Percentiles rank a stretch among this genome's conserved stretches.
Conservation (phyloP, 2,329 filamentous ascomycete species). For the Cladosporium sp. region DNA sequence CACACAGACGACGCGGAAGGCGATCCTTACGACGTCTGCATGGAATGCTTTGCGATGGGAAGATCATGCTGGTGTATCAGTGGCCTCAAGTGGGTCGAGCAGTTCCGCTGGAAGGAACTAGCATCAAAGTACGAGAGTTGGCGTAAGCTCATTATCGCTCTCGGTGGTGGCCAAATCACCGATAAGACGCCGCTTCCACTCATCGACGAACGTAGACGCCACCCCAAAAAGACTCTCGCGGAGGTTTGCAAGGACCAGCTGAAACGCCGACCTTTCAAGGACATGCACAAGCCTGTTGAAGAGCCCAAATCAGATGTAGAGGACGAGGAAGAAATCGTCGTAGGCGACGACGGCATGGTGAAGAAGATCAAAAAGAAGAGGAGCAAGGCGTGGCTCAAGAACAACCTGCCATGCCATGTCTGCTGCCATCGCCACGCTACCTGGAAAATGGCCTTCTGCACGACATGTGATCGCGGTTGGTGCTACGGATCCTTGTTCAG, state of each 20-base stretch:
- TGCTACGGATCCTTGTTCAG: constrained; percentile 93
- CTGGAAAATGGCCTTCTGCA: constrained; percentile 84
- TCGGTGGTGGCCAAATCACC: constrained; percentile 67
- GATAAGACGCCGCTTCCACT: constrained; percentile 70
- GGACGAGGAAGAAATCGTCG: constrained; percentile 56
- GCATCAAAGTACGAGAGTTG: constrained; percentile 78
- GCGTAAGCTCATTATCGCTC: constrained; percentile 74
- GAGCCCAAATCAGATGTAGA: constrained; percentile 47
- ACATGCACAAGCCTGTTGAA: constrained; percentile 66
- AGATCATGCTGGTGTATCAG: constrained; percentile 89
- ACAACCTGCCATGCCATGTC: constrained; percentile 71
- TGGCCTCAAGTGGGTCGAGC: constrained; percentile 85
- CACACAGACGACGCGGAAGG: constrained; percentile 62
- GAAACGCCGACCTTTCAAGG: constrained; percentile 75
- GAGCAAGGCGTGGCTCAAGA: constrained; percentile 52
- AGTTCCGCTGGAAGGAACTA: constrained; percentile 83
- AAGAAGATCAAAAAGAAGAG: constrained; percentile 67
- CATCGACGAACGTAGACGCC: constrained; percentile 65
- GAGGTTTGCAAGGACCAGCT: constrained; percentile 94
- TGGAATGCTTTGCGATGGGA: constrained; percentile 99
- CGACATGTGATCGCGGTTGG: constrained; percentile 73
- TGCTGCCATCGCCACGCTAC: constrained; percentile 77
- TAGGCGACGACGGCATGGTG: constrained; percentile 64
- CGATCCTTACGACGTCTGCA: constrained; percentile 91
- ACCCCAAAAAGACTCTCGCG: constrained; percentile 77